Evolutionary conservation across 1,139 yeast genomes (phyloP), one percentile per base, ranked within the genome.

Genomic region (Kodamaea ohmeri): DNA sequence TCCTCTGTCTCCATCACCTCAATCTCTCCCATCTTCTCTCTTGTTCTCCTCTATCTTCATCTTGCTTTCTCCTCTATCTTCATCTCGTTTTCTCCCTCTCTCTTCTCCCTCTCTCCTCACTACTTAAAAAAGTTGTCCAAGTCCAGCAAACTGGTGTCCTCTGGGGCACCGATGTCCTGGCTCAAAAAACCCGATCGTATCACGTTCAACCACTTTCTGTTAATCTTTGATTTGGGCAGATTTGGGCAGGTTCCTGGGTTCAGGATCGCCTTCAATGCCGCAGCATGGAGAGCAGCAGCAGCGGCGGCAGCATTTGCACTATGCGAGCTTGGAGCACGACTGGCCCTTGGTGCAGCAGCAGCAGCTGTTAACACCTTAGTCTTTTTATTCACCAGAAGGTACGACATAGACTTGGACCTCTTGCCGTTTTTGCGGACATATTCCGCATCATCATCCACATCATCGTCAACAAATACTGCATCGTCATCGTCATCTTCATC

Each of bases 331-430:
- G 81, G 74, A 25, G 76, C 66, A 46, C 77, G 73, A 14, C 87
- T 82, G n/a, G 83, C 77, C 51, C 90, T 68, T 42, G 90, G 92
- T 30, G 90, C 87, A 22, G 87, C 88, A 12, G 89, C 88, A 14
- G 90, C 90, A 25, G 87, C 87, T n/a, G 89, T 82, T 39, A 83
- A 55, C 41, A 63, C 62, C 50, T 76, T 75, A 35, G 73, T 63
- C 52, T 73, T 77, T 52, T 79, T 79, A 44, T 65, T 63, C 35
- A 65, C 57, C 26, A 74, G 57, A 36, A 70, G 60, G 46, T 73
- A 77, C 25, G 83, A 76, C 76, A 80, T 69, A 11, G 84, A 79
- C 55, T 80, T 80, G 11, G 85, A 78, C 51, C 86, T 67, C 54
- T 80, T 80, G 37, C 72, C 75, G 47, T 63, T 61, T 46, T 65